These are phyloP conservation scores for Rhodomyrtus tomentosa DNA, from an alignment of 345 rosid species.

Conservation along the genomic window DNA sequence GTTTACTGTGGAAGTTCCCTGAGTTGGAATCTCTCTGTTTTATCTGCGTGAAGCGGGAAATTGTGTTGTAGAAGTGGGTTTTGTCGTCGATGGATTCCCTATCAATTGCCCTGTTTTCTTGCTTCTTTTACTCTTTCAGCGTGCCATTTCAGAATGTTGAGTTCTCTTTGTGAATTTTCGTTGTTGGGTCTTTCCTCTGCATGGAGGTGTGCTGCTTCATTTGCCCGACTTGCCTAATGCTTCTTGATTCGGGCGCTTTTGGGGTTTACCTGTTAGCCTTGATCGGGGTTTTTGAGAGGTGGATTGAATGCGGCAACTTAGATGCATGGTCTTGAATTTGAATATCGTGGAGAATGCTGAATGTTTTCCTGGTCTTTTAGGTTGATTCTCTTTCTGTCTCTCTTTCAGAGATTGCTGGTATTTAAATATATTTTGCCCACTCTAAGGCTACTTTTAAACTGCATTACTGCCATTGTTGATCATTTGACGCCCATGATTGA, in stretches of 20 bases:
- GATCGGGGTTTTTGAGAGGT: not conserved
- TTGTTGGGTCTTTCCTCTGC: not conserved
- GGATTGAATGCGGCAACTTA: not conserved
- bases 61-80: not conserved
- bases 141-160: not conserved
- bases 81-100: not conserved
- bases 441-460: not conserved
- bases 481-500: not conserved
- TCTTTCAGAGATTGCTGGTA: not conserved
- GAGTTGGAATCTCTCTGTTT: not conserved
- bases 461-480: not conserved
- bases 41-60: not conserved
- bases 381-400: not conserved
- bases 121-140: not conserved
- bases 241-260: not conserved
- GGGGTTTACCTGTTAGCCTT: not conserved
- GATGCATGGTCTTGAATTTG: not conserved
- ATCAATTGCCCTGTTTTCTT: not conserved
- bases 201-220: not conserved
- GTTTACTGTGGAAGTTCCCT: not conserved
- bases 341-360: not conserved
- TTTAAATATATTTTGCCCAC: not conserved
- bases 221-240: not conserved
- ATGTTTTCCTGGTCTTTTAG: not conserved
- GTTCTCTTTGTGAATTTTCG: not conserved